Evolutionary conservation across 2,329 filamentous ascomycete genomes (phyloP).

Genomic region (Huntiella moniliformis): DNA sequence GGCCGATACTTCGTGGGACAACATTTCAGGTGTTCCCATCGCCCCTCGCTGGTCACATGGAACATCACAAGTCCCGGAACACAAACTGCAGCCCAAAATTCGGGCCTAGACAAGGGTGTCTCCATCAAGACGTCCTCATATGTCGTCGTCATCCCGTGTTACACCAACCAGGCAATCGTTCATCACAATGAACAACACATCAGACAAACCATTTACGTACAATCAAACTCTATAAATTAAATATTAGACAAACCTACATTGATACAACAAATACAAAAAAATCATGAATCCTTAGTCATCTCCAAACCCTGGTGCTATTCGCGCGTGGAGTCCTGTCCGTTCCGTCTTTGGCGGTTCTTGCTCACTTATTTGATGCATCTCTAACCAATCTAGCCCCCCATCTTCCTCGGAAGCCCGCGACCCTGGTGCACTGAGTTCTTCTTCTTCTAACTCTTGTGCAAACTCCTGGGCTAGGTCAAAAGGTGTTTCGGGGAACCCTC

Average conservation of each 20-base stretch:
- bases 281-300: neutral
- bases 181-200: neutral
- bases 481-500: neutral
- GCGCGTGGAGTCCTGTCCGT: neutral
- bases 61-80: too few species aligned
- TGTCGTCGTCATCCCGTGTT: too few species aligned
- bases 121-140: too few species aligned
- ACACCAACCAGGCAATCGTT: too few species aligned
- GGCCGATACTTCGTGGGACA: too few species aligned
- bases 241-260: neutral
- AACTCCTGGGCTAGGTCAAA: neutral
- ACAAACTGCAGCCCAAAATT: too few species aligned
- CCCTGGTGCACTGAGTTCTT: constrained; percentile 7
- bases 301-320: constrained; percentile 1
- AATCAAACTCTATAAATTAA: neutral
- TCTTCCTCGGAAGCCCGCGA: constrained; percentile 4
- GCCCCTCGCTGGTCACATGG: too few species aligned
- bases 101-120: too few species aligned
- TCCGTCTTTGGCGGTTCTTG: neutral
- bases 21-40: too few species aligned
- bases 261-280: neutral
- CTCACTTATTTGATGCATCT: constrained; percentile 5
- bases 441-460: constrained; percentile 6
- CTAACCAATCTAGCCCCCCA: constrained; percentile 3
- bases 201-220: neutral